These are phyloP conservation scores for Mycena venus DNA, from an alignment of 768 basidiomycete species.

Conservation along the genomic window DNA sequence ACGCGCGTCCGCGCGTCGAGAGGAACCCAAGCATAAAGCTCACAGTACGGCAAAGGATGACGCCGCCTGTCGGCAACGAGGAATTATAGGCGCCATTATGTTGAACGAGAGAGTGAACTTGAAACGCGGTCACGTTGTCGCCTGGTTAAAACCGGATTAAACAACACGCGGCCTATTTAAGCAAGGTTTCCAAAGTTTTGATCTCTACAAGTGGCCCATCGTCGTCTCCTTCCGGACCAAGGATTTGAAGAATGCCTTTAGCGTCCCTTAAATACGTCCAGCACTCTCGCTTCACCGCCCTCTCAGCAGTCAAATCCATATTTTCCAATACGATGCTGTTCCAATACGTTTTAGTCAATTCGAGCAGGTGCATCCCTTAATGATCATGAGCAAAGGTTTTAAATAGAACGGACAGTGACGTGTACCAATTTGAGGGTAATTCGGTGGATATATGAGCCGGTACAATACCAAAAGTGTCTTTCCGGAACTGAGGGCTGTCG, in stretches of 20 bases:
- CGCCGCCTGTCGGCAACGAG: too few species aligned
- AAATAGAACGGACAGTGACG: slow-evolving; percentile 8
- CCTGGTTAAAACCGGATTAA: too few species aligned
- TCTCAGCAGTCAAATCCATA: slow-evolving; percentile 31
- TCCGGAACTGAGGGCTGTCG: slow-evolving; percentile 66
- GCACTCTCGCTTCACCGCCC: slow-evolving; percentile 42
- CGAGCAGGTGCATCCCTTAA: slow-evolving; percentile 80
- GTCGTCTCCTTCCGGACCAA: slow-evolving; percentile 75
- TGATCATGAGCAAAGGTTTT: neutral
- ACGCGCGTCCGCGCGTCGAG: too few species aligned
- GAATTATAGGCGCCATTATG: too few species aligned
- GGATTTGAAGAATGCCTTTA: slow-evolving; percentile 55
- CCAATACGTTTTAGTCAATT: slow-evolving; percentile 85
- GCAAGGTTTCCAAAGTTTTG: slow-evolving; percentile 54
- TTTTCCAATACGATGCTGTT: slow-evolving; percentile 64
- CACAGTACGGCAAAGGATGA: too few species aligned
- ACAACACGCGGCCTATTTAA: too few species aligned
- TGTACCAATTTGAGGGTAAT: slow-evolving; percentile 88
- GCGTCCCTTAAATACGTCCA: slow-evolving; percentile 57
- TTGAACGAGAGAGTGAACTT: too few species aligned
- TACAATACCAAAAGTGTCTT: slow-evolving; percentile 75
- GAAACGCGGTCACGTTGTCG: too few species aligned
- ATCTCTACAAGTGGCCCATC: slow-evolving; percentile 72
- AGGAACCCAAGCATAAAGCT: too few species aligned
- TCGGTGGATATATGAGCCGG: slow-evolving; percentile 75